These are phyloP conservation scores for Podaxis pistillaris DNA, from an alignment of 768 basidiomycete species.

Conservation along the genomic window DNA sequence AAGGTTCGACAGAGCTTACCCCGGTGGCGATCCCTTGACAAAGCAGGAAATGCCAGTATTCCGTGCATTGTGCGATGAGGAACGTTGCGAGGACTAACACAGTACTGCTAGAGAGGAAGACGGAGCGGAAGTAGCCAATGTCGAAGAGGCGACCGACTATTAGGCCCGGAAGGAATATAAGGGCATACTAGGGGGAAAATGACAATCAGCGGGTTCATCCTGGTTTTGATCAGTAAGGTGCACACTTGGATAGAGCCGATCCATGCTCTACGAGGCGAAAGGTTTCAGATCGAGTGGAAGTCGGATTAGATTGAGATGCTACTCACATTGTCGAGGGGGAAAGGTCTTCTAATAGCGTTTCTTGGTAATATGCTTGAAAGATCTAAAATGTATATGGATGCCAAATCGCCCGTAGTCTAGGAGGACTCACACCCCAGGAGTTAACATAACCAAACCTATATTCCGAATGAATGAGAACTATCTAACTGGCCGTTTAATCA, in stretches of 20 bases:
- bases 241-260: slow-evolving; percentile 73
- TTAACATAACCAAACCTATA: slow-evolving; percentile 66
- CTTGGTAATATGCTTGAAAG: slow-evolving; percentile 8
- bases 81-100: slow-evolving; percentile 49
- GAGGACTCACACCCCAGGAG: slow-evolving; percentile 63
- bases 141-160: slow-evolving; percentile 55
- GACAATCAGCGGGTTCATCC: neutral
- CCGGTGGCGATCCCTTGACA: slow-evolving; percentile 62
- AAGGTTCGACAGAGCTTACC: slow-evolving; percentile 29
- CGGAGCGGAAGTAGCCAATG: slow-evolving; percentile 61
- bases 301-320: slow-evolving; percentile 29
- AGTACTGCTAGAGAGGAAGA: slow-evolving; percentile 24
- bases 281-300: slow-evolving; percentile 34
- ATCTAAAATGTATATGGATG: neutral
- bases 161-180: slow-evolving; percentile 61
- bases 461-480: slow-evolving; percentile 16
- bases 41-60: slow-evolving; percentile 67
- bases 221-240: neutral
- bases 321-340: slow-evolving; percentile 51
- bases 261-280: slow-evolving; percentile 61
- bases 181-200: slow-evolving; percentile 45
- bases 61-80: slow-evolving; percentile 54
- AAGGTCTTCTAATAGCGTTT: neutral
- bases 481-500: slow-evolving; percentile 12
- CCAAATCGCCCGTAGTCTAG: neutral